A percentile compares a stretch with the other conserved stretches of the same genome.
Conservation (phyloP, 768 basidiomycete genomes). For the Ephemerocybe angulata region DNA sequence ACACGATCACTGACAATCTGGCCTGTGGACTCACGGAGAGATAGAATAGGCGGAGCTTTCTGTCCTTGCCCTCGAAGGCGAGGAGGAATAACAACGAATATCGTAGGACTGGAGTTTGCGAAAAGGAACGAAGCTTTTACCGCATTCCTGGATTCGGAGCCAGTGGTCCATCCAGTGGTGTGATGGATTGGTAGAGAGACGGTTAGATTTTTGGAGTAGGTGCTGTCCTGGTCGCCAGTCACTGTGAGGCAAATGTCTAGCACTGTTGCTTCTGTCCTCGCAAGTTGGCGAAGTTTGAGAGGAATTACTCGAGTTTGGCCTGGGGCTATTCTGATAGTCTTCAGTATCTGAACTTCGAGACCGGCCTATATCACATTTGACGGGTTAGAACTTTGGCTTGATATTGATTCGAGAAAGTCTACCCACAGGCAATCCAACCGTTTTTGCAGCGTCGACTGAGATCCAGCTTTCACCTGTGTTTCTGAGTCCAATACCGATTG, state of each 20-base stretch:
- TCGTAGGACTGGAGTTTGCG: constrained; percentile 49
- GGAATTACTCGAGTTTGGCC: constrained; percentile 63
- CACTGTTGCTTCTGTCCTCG: constrained; percentile 28
- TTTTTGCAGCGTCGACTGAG: constrained; percentile 36
- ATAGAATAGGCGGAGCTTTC: constrained; percentile 34
- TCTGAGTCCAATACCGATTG: constrained; percentile 61
- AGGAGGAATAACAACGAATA: constrained; percentile 60
- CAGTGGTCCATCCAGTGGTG: constrained; percentile 33
- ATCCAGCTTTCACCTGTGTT: constrained; percentile 49
- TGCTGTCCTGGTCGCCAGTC: constrained; percentile 27
- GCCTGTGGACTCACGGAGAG: constrained; percentile 1
- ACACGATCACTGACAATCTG: not conserved
- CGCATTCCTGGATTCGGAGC: constrained; percentile 20
- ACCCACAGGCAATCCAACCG: constrained; percentile 7
- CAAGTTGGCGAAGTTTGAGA: constrained; percentile 27
- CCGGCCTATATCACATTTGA: constrained; percentile 17
- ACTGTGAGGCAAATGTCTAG: constrained; percentile 34
- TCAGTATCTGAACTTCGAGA: constrained; percentile 26
- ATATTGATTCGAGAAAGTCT: not conserved
- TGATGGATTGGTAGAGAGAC: constrained; percentile 46
- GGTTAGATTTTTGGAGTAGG: constrained; percentile 21
- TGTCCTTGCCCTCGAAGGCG: constrained; percentile 19
- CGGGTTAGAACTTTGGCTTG: not conserved
- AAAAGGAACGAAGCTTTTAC: constrained; percentile 61
- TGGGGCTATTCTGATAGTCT: constrained; percentile 45